Evolutionary conservation across 192 early-diverging fungal species (phyloP).

Genomic region (Kappamyces sp.): DNA sequence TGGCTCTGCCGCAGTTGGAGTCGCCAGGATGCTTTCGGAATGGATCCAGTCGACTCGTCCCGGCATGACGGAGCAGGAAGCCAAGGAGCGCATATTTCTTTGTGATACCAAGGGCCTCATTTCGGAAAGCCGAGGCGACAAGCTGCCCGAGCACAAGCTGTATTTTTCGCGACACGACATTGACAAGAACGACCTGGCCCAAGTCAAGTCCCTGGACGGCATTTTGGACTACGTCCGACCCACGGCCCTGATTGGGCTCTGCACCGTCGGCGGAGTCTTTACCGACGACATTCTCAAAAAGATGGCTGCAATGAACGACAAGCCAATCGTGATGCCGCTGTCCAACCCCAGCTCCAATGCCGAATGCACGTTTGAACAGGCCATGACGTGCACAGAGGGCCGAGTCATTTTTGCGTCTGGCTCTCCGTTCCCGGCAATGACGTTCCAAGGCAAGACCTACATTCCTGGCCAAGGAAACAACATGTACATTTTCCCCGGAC

Average conservation of each 20-base stretch:
- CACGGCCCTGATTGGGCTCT: conserved; percentile 84
- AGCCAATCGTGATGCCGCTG: conserved; percentile 82
- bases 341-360: conserved; percentile 84
- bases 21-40: conserved; percentile 82
- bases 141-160: conserved; percentile 32
- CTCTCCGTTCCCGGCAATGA: conserved; percentile 84
- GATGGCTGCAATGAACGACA: conserved; percentile 69
- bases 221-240: conserved; percentile 83
- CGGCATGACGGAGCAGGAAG: conserved; percentile 69
- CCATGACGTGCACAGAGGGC: conserved; percentile 79
- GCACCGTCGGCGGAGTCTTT: conserved; percentile 75
- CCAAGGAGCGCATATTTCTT: conserved; percentile 71
- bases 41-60: conserved; percentile 58
- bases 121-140: conserved; percentile 81
- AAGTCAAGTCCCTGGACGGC: conserved; percentile 67
- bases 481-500: conserved; percentile 95
- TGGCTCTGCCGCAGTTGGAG: conserved; percentile 91
- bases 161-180: conserved; percentile 83
- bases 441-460: neutral
- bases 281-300: conserved; percentile 58
- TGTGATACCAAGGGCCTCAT: conserved; percentile 91
- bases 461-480: conserved; percentile 88
- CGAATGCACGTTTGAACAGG: conserved; percentile 92
- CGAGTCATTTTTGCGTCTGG: conserved; percentile 93
- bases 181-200: conserved; percentile 42